Conservation (phyloP, 2,329 filamentous ascomycete genomes). For the Chaetomium sp. region DNA sequence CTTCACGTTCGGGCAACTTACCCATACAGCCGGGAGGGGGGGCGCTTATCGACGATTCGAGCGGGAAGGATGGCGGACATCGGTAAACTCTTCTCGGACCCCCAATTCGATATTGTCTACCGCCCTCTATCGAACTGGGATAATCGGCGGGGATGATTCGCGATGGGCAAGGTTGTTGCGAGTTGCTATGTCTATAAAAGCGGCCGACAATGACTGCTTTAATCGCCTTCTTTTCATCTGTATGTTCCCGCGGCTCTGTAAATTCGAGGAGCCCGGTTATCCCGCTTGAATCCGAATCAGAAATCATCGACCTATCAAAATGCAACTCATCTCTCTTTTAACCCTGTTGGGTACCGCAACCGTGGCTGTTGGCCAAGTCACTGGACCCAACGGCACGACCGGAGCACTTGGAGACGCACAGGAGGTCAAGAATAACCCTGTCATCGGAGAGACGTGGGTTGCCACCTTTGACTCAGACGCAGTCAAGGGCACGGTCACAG, state of each 20-base stretch:
- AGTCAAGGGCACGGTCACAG: constrained; percentile 33
- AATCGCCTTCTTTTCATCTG: background rate
- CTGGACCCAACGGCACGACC: constrained; percentile 24
- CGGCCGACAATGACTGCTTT: background rate
- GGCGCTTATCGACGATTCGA: background rate
- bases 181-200: background rate
- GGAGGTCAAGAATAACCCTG: constrained; percentile 33
- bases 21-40: constrained; percentile 30
- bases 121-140: background rate
- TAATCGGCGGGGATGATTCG: background rate
- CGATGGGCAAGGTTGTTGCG: background rate
- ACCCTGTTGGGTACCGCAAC: constrained; percentile 27
- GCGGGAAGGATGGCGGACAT: background rate
- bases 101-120: constrained; percentile 16
- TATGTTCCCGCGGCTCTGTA: background rate
- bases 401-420: constrained; percentile 35
- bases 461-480: constrained; percentile 32
- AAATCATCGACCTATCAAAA: background rate
- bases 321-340: constrained; percentile 4
- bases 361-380: constrained; percentile 25
- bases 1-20: constrained; percentile 22
- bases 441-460: constrained; percentile 33
- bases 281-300: background rate
- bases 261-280: background rate
- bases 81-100: constrained; percentile 8